A percentile compares a stretch with the other conserved stretches of the same genome.
These are phyloP conservation scores for Neofusicoccum laricinum DNA, from an alignment of 2,329 filamentous ascomycete genomes.

Conservation along the genomic window DNA sequence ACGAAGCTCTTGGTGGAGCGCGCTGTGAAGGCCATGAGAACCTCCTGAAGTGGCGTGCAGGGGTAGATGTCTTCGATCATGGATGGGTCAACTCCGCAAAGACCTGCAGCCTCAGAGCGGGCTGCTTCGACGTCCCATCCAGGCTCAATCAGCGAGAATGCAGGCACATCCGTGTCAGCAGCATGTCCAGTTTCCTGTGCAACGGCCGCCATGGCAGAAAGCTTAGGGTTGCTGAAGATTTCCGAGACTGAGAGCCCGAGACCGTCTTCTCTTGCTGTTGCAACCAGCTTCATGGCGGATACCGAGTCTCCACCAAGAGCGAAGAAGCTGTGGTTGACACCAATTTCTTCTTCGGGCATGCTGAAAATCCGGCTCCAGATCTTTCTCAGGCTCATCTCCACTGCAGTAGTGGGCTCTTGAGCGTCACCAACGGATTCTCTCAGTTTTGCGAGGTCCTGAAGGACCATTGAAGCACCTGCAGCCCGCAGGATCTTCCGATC, in stretches of 20 bases:
- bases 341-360: constrained; percentile 37
- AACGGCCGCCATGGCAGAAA: constrained; percentile 46
- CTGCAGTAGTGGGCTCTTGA: not conserved
- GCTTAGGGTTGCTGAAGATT: constrained; percentile 50
- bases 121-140: constrained; percentile 30
- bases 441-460: constrained; percentile 17
- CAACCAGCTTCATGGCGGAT: constrained; percentile 59
- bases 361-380: constrained; percentile 17
- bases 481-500: constrained; percentile 24
- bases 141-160: constrained; percentile 32
- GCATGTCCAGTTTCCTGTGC: constrained; percentile 24
- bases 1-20: constrained; percentile 38
- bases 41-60: constrained; percentile 42
- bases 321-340: constrained; percentile 59
- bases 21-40: constrained; percentile 38
- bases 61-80: constrained; percentile 40
- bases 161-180: constrained; percentile 24
- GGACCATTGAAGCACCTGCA: constrained; percentile 20
- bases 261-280: constrained; percentile 49
- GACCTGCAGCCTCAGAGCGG: constrained; percentile 35
- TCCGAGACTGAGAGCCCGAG: constrained; percentile 54
- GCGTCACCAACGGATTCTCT: not conserved
- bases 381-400: constrained; percentile 1
- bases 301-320: constrained; percentile 60
- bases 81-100: constrained; percentile 26